Base-by-base conservation (phyloP, 2,329 filamentous ascomycete species). In the Diplodia seriata region DNA sequence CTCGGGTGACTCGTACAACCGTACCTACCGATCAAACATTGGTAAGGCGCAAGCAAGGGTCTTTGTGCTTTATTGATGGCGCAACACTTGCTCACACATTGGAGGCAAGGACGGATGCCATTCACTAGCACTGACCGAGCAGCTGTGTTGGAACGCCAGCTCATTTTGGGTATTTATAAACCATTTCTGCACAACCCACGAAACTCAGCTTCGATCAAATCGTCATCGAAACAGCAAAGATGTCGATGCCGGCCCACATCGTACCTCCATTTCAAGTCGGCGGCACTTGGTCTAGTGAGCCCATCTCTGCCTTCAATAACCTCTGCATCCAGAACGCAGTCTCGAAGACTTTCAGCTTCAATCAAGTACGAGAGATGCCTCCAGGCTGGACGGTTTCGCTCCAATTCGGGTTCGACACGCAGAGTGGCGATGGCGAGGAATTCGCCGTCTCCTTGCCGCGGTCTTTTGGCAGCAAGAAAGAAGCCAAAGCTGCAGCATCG, bases 401-500 rank as follows among this genome's bases (percentile, higher is more conserved):
- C 8, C 66, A 55, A 2, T 75, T 79, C 50, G 70, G 72, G 3
- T 70, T 69, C 15, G n/a, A 14, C 33, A 71, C 71, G 4, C 50
- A 74, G 5, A 51, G 67, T 0, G 59, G 69, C 51, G 67, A 63
- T 40, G 59, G 29, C 59, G 71, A 73, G 40, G 31, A 72, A 14
- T 70, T 74, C 15, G 67, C 69, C 12, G 29, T 76, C 26, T 69
- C 70, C 4, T 72, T 71, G 12, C 40, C 70, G 15, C 73, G 73
- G 4, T 71, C 70, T 20, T 81, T 75, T 70, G 70, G 71, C 9
- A 80, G 73, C 50, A 82, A 83, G 72, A 78, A 79, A 67, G 78
- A 80, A 55, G 81, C 79, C 0, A 82, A 80, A 66, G 81, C 83
- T 68, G 76, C 73, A 2, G 59, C 79, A 29, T 77, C 76, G 51